Evolutionary conservation across 495 filamentous ascomycete genomes (phyloP).

Genomic region (Aspergillus carlsbadensis): DNA sequence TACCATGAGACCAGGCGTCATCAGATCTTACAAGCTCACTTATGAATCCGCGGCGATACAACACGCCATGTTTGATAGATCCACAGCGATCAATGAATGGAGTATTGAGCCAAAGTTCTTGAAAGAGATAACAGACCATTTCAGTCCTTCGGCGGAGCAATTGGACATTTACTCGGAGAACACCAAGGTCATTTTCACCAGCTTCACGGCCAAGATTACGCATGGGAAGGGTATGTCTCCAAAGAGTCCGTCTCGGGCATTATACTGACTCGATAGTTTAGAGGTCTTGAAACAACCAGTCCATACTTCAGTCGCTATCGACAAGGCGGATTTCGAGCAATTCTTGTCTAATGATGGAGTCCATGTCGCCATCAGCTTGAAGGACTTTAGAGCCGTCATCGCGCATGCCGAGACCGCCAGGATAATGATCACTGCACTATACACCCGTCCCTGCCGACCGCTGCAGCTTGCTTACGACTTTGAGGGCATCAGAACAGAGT

Average conservation of each 20-base stretch:
- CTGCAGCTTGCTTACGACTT: constrained; percentile 77
- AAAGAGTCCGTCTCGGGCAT: background rate
- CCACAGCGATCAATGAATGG: constrained; percentile 72
- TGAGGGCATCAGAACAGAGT: constrained; percentile 78
- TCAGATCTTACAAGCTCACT: constrained; percentile 87
- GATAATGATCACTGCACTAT: constrained; percentile 68
- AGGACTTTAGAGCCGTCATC: constrained; percentile 91
- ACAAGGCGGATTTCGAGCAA: constrained; percentile 81
- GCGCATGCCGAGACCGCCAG: constrained; percentile 77
- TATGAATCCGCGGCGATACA: constrained; percentile 81
- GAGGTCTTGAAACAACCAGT: constrained; percentile 92
- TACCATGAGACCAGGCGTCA: constrained; percentile 58
- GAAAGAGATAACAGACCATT: constrained; percentile 86
- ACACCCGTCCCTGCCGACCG: constrained; percentile 76
- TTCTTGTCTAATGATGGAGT: constrained; percentile 76
- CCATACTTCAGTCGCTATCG: constrained; percentile 85
- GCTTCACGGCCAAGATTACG: constrained; percentile 88
- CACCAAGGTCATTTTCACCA: constrained; percentile 76
- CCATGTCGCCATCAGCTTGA: constrained; percentile 86
- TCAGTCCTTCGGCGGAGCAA: constrained; percentile 85
- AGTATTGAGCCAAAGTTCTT: constrained; percentile 70
- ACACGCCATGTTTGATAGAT: constrained; percentile 82
- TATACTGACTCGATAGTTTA: constrained; percentile 27
- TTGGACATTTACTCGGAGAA: constrained; percentile 81
- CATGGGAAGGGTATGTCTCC: constrained; percentile 68